Evolutionary conservation across 2,329 filamentous ascomycete genomes (phyloP).

Genomic region (Paecilomyces fulvus): DNA sequence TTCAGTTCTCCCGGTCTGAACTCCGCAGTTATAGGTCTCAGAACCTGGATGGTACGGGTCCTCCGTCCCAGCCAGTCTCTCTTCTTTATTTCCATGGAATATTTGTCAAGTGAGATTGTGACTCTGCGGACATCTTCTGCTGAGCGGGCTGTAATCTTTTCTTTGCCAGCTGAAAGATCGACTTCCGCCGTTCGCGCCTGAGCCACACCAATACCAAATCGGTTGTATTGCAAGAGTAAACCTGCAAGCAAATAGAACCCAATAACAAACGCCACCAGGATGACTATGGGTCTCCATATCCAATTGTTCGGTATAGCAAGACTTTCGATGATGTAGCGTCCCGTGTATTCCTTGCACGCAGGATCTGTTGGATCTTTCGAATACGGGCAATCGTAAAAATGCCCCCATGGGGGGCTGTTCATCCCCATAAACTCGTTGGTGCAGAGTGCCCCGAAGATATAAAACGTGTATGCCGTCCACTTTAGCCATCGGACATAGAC

Average conservation of each 20-base stretch:
- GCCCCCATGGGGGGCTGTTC: slow-evolving; percentile 37
- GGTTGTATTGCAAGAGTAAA: slow-evolving; percentile 55
- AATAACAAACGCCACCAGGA: slow-evolving; percentile 53
- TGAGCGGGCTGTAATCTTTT: slow-evolving; percentile 53
- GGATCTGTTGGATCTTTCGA: slow-evolving; percentile 55
- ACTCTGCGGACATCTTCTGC: slow-evolving; percentile 51
- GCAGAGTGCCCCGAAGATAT: slow-evolving; percentile 61
- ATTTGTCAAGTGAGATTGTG: slow-evolving; percentile 56
- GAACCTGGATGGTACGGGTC: slow-evolving; percentile 40
- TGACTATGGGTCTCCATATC: slow-evolving; percentile 58
- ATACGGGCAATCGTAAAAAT: slow-evolving; percentile 65
- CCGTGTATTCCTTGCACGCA: slow-evolving; percentile 59
- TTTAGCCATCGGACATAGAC: slow-evolving; percentile 74
- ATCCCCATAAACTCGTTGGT: slow-evolving; percentile 59
- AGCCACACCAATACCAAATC: slow-evolving; percentile 61
- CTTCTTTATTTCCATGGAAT: slow-evolving; percentile 58
- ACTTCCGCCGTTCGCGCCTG: slow-evolving; percentile 50
- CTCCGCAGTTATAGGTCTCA: slow-evolving; percentile 57
- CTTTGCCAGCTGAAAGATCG: slow-evolving; percentile 61
- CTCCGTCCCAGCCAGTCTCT: slow-evolving; percentile 43
- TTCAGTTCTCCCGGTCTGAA: slow-evolving; percentile 64
- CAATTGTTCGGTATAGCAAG: slow-evolving; percentile 61
- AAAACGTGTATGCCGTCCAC: slow-evolving; percentile 37
- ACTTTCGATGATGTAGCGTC: slow-evolving; percentile 58
- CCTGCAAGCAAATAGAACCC: slow-evolving; percentile 56